Evolutionary conservation across 441 rosid genomes (phyloP).

Genomic region (Hura crepitans): DNA sequence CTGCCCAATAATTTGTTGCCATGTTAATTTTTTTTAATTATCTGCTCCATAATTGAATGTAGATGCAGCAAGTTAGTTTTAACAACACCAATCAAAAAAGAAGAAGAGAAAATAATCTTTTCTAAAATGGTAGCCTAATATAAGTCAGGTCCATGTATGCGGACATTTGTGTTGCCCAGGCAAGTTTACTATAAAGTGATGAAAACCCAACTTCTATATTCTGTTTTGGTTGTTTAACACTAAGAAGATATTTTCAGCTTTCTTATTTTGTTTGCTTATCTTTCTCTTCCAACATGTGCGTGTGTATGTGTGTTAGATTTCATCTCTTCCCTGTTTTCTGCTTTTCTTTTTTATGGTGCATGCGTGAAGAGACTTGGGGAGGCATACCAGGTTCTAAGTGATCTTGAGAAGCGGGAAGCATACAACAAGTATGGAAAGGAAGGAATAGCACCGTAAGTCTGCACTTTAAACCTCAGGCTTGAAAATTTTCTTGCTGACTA

Average conservation of each 20-base stretch:
- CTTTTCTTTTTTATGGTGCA: slow-evolving; percentile 19
- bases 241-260: not conserved
- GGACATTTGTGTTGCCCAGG: not conserved
- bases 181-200: not conserved
- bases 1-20: not conserved
- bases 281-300: not conserved
- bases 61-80: not conserved
- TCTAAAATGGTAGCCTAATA: not conserved
- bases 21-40: not conserved
- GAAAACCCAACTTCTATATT: not conserved
- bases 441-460: slow-evolving; percentile 69
- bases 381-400: slow-evolving; percentile 91
- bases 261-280: not conserved
- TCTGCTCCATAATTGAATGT: not conserved
- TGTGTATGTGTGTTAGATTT: not conserved
- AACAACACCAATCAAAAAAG: not conserved
- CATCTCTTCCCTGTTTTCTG: not conserved
- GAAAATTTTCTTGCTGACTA: not conserved
- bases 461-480: not conserved
- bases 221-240: not conserved
- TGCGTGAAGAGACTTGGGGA: slow-evolving; percentile 70
- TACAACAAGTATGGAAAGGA: slow-evolving; percentile 86
- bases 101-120: too few relatives aligned
- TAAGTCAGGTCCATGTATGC: not conserved
- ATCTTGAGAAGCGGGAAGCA: slow-evolving; percentile 80